A percentile compares a stretch with the other conserved stretches of the same genome.
These are phyloP conservation scores for Brassica incana DNA, from an alignment of 345 rosid species.

Conservation along the genomic window DNA sequence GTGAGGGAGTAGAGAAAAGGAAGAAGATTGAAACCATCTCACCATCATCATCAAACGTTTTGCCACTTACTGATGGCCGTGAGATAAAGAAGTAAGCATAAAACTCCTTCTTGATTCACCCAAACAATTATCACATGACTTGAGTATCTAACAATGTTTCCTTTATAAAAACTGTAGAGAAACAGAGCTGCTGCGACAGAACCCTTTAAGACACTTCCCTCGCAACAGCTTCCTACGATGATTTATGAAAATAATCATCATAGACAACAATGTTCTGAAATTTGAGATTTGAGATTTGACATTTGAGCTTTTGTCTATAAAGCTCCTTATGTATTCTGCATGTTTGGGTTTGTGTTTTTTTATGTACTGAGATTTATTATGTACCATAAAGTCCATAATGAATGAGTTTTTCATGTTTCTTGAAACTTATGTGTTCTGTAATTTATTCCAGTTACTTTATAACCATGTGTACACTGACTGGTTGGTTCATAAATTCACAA, in stretches of 20 bases:
- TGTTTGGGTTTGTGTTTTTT: too few species aligned
- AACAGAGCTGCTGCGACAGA: conserved; percentile 46
- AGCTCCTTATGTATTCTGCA: neutral
- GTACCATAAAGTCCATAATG: too few species aligned
- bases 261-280: neutral
- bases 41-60: conserved; percentile 24
- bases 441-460: too few species aligned
- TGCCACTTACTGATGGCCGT: conserved; percentile 33
- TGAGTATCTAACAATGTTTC: neutral
- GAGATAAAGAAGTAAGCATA: conserved; percentile 38
- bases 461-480: too few species aligned
- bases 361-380: too few species aligned
- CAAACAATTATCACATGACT: neutral
- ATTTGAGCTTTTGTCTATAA: conserved; percentile 51
- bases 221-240: conserved; percentile 67
- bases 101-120: neutral
- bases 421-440: too few species aligned
- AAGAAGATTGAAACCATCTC: conserved; percentile 31
- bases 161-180: conserved; percentile 46
- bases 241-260: conserved; percentile 8
- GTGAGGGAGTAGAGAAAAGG: conserved; percentile 15
- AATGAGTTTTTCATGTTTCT: too few species aligned
- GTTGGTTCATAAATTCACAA: too few species aligned
- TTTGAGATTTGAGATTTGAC: conserved; percentile 6
- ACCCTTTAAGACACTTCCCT: conserved; percentile 73